Conservation (phyloP, 805 yeast species). For the Ogataea nitratoaversa region DNA sequence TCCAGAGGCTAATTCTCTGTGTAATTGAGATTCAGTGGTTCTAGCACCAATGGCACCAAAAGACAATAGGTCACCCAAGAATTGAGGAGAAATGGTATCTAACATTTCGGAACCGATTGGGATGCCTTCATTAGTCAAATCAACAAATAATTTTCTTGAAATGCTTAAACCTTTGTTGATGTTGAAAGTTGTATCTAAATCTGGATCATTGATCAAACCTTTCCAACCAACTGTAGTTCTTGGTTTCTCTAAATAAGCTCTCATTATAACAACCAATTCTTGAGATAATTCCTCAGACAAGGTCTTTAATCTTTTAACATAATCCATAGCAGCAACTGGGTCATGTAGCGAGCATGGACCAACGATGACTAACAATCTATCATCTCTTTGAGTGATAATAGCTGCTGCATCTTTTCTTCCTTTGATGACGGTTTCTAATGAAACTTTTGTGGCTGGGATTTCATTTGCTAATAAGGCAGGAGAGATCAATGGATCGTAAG, state of each 20-base stretch:
- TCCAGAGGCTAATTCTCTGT: slow-evolving; percentile 96
- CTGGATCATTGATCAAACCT: slow-evolving; percentile 96
- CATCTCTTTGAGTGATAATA: slow-evolving; percentile 71
- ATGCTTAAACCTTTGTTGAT: slow-evolving; percentile 92
- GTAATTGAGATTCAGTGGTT: slow-evolving; percentile 97
- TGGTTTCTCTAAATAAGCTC: slow-evolving; percentile 97
- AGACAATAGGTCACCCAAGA: slow-evolving; percentile 81
- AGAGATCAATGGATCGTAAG: slow-evolving; percentile 91
- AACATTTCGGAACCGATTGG: slow-evolving; percentile 98
- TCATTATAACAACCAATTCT: slow-evolving; percentile 86
- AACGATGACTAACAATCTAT: slow-evolving; percentile 80
- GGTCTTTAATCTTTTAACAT: slow-evolving; percentile 61
- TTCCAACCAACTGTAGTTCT: slow-evolving; percentile 99
- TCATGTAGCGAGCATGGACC: slow-evolving; percentile 99
- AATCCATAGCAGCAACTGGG: slow-evolving; percentile 86
- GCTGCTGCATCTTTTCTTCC: slow-evolving; percentile 79
- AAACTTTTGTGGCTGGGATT: slow-evolving; percentile 56
- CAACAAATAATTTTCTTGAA: slow-evolving; percentile 80
- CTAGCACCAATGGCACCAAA: slow-evolving; percentile 99
- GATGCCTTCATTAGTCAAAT: slow-evolving; percentile 65
- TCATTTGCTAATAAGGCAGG: slow-evolving; percentile 90
- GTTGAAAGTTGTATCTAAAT: slow-evolving; percentile 85
- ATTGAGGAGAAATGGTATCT: slow-evolving; percentile 97
- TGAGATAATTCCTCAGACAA: slow-evolving; percentile 59
- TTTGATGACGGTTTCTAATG: slow-evolving; percentile 59